A percentile compares a stretch with the other conserved stretches of the same genome.
phyloP scores from a whole-genome alignment of 2,329 filamentous ascomycete genomes.

The Pseudogymnoascus sp. region DNA sequence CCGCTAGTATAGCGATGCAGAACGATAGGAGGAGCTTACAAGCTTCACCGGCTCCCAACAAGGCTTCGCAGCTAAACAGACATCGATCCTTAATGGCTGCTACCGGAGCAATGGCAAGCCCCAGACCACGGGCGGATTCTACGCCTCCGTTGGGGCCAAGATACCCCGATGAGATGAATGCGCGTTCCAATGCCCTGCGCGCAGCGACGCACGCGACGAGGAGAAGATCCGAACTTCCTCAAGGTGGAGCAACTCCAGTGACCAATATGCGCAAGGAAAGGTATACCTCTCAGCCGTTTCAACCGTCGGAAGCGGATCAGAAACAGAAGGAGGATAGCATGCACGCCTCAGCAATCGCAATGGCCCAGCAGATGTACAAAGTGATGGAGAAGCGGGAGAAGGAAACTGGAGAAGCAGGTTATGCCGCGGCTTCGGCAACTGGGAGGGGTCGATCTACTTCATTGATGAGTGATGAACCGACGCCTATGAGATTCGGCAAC shows the following conservation, averaged over 20 bases:
- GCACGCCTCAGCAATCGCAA: constrained; percentile 75
- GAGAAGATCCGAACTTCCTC: constrained; percentile 41
- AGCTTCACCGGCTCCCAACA: constrained; percentile 27
- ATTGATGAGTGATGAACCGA: constrained; percentile 28
- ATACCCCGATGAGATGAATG: constrained; percentile 51
- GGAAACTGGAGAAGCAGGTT: constrained; percentile 22
- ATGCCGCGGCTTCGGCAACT: constrained; percentile 26
- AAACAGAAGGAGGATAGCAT: constrained; percentile 62
- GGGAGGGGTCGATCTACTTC: constrained; percentile 28
- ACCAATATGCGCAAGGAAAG: constrained; percentile 64
- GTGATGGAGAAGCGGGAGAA: constrained; percentile 50
- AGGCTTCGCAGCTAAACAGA: constrained; percentile 30
- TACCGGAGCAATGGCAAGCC: constrained; percentile 61
- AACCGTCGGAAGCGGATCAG: constrained; percentile 66
- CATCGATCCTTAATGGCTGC: constrained; percentile 67
- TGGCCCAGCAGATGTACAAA: constrained; percentile 82
- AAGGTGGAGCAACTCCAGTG: constrained; percentile 58
- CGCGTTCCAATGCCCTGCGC: constrained; percentile 60
- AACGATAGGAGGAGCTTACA: constrained; percentile 35
- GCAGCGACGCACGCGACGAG: constrained; percentile 60
- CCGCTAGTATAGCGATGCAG: constrained; percentile 60
- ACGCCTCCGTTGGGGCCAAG: constrained; percentile 41
- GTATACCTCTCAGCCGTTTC: constrained; percentile 68
- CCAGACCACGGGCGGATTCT: constrained; percentile 55
- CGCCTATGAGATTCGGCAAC: constrained; percentile 46